A percentile compares a stretch with the other conserved stretches of the same genome.
Conservation (phyloP, 1,284 basidiomycete genomes). For the Trichosporon inkin region DNA sequence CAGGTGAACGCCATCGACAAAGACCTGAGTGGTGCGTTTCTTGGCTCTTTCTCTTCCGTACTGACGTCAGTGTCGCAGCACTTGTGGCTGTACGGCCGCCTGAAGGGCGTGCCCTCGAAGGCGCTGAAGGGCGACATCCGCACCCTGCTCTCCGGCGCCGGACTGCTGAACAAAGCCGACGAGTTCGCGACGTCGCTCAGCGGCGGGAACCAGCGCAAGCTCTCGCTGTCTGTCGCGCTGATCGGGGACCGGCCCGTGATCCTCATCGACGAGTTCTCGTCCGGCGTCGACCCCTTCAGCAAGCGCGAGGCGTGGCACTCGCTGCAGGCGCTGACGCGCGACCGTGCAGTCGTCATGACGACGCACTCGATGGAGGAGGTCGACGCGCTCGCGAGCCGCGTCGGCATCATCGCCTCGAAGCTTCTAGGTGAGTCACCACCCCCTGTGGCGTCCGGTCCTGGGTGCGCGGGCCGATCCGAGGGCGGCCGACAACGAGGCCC, state of each 20-base stretch:
- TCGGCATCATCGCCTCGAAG: conserved; percentile 65
- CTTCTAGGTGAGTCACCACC: conserved; percentile 57
- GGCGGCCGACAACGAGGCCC: too few relatives aligned
- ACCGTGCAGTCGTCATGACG: conserved; percentile 45
- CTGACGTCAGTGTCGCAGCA: conserved; percentile 62
- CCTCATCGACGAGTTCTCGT: conserved; percentile 77
- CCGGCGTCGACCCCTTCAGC: conserved; percentile 75
- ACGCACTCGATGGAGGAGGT: conserved; percentile 79
- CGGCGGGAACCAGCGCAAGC: conserved; percentile 74
- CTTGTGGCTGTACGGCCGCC: conserved; percentile 52
- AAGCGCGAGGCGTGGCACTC: conserved; percentile 72
- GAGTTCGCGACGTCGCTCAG: conserved; percentile 67
- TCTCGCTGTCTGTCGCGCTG: conserved; percentile 73
- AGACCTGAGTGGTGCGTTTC: conserved; percentile 56
- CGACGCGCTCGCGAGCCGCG: conserved; percentile 66
- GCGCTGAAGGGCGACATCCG: conserved; percentile 59
- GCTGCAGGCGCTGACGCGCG: conserved; percentile 56
- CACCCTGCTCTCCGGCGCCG: conserved; percentile 60
- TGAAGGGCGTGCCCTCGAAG: conserved; percentile 59
- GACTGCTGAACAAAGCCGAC: conserved; percentile 61
- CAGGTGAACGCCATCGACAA: conserved; percentile 77
- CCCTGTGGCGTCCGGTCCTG: not conserved
- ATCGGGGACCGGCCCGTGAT: conserved; percentile 76
- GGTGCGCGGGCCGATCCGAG: not conserved
- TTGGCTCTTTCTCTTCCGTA: too few relatives aligned